Conservation (phyloP, 768 basidiomycete species). For the Lepiota venenata region DNA sequence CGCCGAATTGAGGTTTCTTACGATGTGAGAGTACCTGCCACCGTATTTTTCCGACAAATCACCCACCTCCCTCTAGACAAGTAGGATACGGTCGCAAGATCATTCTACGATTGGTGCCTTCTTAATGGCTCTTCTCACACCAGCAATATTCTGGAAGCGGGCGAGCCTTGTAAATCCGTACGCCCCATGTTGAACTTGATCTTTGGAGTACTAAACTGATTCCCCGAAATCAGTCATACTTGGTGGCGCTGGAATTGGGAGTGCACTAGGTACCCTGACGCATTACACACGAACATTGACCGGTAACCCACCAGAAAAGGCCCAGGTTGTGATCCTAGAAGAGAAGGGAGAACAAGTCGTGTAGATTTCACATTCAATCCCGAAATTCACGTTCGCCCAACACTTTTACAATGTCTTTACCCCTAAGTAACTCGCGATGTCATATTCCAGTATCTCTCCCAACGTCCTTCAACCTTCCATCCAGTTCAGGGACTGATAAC, state of each 20-base stretch:
- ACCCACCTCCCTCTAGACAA: conserved; percentile 34
- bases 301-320: conserved; percentile 47
- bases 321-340: conserved; percentile 6
- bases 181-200: conserved; percentile 14
- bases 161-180: conserved; percentile 62
- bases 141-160: conserved; percentile 72
- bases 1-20: conserved; percentile 53
- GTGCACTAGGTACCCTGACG: conserved; percentile 52
- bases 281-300: conserved; percentile 53
- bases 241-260: conserved; percentile 69
- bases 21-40: conserved; percentile 39
- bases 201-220: neutral
- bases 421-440: neutral
- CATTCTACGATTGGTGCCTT: conserved; percentile 73
- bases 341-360: neutral
- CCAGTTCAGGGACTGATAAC: conserved; percentile 60
- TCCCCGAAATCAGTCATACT: conserved; percentile 49
- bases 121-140: conserved; percentile 57
- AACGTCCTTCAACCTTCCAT: conserved; percentile 62
- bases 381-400: neutral
- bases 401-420: neutral
- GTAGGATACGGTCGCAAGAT: conserved; percentile 62
- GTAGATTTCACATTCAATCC: neutral
- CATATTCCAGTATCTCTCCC: conserved; percentile 23
- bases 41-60: neutral